These are phyloP conservation scores for Trametes cinnabarina DNA, from an alignment of 768 basidiomycete genomes.

Conservation along the genomic window DNA sequence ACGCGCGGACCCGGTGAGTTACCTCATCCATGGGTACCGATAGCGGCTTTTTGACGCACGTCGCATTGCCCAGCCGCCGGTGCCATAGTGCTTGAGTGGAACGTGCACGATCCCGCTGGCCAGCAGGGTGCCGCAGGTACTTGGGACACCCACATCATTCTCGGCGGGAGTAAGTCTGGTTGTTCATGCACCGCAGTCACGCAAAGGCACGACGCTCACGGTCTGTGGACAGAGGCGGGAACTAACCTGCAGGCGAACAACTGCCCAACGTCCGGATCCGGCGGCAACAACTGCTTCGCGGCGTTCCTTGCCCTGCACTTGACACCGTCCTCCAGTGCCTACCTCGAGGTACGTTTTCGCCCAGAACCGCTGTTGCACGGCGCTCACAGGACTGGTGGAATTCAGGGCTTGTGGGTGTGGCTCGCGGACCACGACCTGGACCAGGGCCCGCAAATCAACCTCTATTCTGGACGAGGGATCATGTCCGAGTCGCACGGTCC, in stretches of 20 bases:
- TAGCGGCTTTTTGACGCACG: not conserved
- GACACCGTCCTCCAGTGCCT: slow-evolving; percentile 37
- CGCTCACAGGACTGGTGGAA: not conserved
- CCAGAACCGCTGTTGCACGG: slow-evolving; percentile 16
- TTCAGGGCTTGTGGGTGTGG: slow-evolving; percentile 63
- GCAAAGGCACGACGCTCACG: not conserved
- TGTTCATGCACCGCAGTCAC: not conserved
- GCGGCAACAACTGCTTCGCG: slow-evolving; percentile 51
- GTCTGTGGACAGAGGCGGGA: slow-evolving; percentile 20
- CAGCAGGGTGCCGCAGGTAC: slow-evolving; percentile 49
- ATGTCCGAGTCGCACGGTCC: slow-evolving; percentile 72
- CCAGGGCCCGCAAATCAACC: slow-evolving; percentile 46
- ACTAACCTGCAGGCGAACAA: slow-evolving; percentile 33
- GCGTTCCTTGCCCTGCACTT: slow-evolving; percentile 69
- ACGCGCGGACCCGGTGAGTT: slow-evolving; percentile 38
- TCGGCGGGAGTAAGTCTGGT: slow-evolving; percentile 29
- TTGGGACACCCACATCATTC: slow-evolving; percentile 49
- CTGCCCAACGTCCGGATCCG: slow-evolving; percentile 33
- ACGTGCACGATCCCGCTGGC: slow-evolving; percentile 47
- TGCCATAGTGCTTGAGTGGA: slow-evolving; percentile 62
- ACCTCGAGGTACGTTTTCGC: slow-evolving; percentile 58
- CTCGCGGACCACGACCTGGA: slow-evolving; percentile 81
- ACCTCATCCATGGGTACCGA: not conserved
- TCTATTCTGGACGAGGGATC: slow-evolving; percentile 69
- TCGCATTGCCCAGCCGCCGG: slow-evolving; percentile 37